Conservation (phyloP, 768 basidiomycete genomes). For the Rhodotorula kratochvilovae region DNA sequence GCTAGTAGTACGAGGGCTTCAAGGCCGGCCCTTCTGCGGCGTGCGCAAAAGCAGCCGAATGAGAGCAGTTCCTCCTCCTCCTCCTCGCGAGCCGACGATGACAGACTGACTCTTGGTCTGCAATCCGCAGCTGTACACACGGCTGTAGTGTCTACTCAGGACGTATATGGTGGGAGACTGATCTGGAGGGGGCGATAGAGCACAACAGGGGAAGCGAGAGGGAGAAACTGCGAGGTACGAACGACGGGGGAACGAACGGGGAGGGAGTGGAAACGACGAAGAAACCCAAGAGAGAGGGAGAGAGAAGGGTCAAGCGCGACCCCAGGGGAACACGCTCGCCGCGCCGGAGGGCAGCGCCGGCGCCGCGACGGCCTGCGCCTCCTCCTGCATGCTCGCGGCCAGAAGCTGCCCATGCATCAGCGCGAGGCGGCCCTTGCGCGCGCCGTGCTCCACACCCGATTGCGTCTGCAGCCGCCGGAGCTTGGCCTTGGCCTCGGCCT, state of each 20-base stretch:
- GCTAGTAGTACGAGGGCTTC: no score
- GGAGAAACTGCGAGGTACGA: background rate
- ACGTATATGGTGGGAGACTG: background rate
- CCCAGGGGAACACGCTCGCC: background rate
- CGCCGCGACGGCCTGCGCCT: background rate
- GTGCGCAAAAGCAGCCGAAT: no score
- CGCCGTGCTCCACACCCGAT: background rate
- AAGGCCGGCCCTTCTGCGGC: no score
- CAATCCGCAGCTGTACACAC: no score
- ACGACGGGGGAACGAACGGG: background rate
- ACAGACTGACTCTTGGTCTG: no score
- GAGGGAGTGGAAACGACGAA: background rate
- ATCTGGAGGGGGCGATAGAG: no score
- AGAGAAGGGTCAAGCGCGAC: background rate
- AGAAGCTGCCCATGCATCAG: background rate
- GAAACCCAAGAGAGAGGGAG: background rate
- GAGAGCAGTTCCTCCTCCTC: no score
- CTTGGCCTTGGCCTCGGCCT: constrained; percentile 19
- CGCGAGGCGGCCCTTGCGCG: background rate
- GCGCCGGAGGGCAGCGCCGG: background rate
- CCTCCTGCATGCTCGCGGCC: background rate
- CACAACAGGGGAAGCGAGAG: background rate
- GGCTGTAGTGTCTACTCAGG: no score
- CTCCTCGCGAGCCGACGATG: no score
- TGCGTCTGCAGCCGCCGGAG: background rate